Conservation (phyloP, 305 asterid genomes). For the Nicotiana rustica region DNA sequence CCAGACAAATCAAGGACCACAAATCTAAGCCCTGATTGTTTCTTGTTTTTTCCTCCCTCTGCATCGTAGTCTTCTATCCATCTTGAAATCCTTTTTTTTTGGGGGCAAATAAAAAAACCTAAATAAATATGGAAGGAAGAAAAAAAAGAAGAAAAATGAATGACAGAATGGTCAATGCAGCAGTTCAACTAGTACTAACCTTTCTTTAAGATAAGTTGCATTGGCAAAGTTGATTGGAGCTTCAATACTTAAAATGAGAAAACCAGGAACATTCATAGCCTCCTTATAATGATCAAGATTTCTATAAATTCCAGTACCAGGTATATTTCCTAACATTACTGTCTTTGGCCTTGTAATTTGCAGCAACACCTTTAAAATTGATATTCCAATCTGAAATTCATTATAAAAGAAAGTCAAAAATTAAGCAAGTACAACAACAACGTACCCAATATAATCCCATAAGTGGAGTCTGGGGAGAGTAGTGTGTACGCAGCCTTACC, state of each 20-base stretch:
- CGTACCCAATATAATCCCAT: too few relatives aligned
- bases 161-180: not conserved
- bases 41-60: conserved; percentile 49
- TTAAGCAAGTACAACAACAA: not conserved
- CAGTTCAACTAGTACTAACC: conserved; percentile 47
- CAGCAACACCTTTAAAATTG: conserved; percentile 69
- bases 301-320: conserved; percentile 74
- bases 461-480: too few relatives aligned
- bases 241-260: conserved; percentile 72
- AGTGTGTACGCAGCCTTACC: too few relatives aligned
- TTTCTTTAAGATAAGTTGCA: conserved; percentile 81
- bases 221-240: conserved; percentile 88
- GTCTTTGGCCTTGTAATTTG: conserved; percentile 90
- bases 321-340: conserved; percentile 76
- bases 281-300: conserved; percentile 74
- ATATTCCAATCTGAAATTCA: conserved; percentile 69
- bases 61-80: conserved; percentile 73
- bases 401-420: conserved; percentile 20
- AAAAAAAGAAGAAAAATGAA: not conserved
- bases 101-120: not conserved
- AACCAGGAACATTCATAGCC: conserved; percentile 65
- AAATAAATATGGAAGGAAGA: not conserved
- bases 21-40: conserved; percentile 52
- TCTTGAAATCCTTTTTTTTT: conserved; percentile 62
- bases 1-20: conserved; percentile 80